Conservation (phyloP, 306 rosid genomes). For the Trifolium pratense region DNA sequence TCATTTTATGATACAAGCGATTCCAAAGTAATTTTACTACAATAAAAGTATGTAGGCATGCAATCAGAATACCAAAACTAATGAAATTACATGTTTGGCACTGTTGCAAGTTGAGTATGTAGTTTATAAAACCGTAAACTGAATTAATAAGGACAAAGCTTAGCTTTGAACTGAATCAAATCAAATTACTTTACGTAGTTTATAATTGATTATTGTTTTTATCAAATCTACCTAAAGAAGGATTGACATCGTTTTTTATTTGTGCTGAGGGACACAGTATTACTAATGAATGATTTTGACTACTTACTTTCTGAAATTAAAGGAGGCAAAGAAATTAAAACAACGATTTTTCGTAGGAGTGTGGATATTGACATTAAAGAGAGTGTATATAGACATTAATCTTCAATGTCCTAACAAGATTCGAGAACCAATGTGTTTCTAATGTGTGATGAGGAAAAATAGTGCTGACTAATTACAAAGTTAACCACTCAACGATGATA, state of each 20-base stretch:
- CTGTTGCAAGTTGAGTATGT: background rate
- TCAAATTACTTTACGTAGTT: background rate
- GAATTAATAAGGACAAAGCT: background rate
- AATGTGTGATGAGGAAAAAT: background rate
- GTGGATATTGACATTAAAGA: background rate
- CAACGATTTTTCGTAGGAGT: background rate
- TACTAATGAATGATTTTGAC: background rate
- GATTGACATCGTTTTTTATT: background rate
- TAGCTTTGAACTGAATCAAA: background rate
- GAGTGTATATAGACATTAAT: background rate
- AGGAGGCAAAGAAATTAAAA: background rate
- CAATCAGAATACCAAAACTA: background rate
- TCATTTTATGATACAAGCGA: background rate
- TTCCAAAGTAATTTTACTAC: background rate
- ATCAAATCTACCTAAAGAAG: background rate
- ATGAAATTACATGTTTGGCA: too few species aligned
- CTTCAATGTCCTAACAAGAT: conserved; percentile 16
- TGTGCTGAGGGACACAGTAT: background rate
- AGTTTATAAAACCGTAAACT: background rate
- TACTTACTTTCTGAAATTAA: background rate
- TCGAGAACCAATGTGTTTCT: conserved; percentile 22
- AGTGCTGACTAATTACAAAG: conserved; percentile 1
- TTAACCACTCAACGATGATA: conserved; percentile 27
- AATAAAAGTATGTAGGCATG: background rate
- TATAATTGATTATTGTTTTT: background rate